Evolutionary conservation across 768 basidiomycete species (phyloP), one percentile per base, ranked within the genome.

Genomic region (Pleurotus ostreatus): DNA sequence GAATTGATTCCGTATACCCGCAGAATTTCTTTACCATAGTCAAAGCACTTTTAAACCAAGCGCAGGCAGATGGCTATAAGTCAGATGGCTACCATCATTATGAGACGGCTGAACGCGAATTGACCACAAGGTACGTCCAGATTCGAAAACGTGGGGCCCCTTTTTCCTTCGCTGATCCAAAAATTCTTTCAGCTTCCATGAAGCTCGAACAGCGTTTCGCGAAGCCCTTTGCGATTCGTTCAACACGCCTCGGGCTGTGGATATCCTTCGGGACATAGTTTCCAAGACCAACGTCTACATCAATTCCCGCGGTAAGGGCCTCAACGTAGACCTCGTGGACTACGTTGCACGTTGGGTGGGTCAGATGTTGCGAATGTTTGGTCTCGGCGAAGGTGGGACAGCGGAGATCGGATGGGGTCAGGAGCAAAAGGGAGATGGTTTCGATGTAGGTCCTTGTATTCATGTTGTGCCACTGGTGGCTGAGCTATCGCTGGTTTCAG

Each of bases 1-100:
- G 30, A 34, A 58, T 58, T 55, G 53, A 49, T 61, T 55, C 41
- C 34, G 11, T 44, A 23, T 34, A 57, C 40, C 54, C 23, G 23
- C 56, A 98, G 95, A 98, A 99, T 70, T 98, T 99, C 73, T 99
- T 99, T 72, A 83, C 85, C 3, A 85, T 79, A 30, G 85, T 87
- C 49, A 96, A 88, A 66, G 95, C 97, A 6, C 78, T 97, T 38
- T 68, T 91, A 18, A 78, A 72, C 60, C 89, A 79, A 60, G 66
- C 76, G 22, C 74, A 72, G 47, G 78, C 72, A 7, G 77, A 80
- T 25, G 76, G 73, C 15, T 72, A 73, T 20, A 68, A 69, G 34
- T 79, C 80, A 6, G 84, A 88, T 62, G 85, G 81, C 41, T 72
- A 78, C 49, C 88, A 89, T 63, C 80, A 83, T 60, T 88, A 83